Evolutionary conservation across 2,329 filamentous ascomycete genomes (phyloP).

Genomic region (Pestalotiopsis sp.): DNA sequence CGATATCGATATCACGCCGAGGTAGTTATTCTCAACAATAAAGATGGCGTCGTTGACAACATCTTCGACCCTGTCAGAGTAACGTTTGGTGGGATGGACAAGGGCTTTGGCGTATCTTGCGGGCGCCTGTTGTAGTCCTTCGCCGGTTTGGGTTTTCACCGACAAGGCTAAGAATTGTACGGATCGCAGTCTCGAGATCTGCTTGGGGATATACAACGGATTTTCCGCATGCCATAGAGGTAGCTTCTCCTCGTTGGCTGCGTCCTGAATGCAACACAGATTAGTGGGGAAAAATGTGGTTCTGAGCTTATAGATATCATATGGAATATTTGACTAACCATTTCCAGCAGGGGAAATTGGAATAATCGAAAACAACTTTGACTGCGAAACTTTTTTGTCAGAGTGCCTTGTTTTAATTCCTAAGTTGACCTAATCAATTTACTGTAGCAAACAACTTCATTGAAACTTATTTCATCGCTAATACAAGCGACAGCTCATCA

Average conservation of each 20-base stretch:
- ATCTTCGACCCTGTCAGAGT: conserved; percentile 85
- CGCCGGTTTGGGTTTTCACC: conserved; percentile 64
- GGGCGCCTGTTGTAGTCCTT: conserved; percentile 66
- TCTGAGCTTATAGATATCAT: no score
- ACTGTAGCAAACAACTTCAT: no score
- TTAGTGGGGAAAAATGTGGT: no score
- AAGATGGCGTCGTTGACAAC: conserved; percentile 91
- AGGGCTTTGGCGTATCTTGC: conserved; percentile 89
- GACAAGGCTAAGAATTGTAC: conserved; percentile 65
- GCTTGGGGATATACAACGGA: neutral
- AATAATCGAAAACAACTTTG: no score
- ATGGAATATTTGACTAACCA: no score
- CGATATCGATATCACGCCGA: conserved; percentile 92
- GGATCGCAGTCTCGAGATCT: conserved; percentile 15
- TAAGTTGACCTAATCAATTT: no score
- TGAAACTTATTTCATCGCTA: no score
- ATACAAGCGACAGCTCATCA: no score
- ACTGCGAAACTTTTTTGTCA: no score
- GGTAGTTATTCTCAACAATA: conserved; percentile 88
- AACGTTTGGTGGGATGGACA: conserved; percentile 90
- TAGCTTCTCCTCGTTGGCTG: neutral
- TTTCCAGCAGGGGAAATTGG: no score
- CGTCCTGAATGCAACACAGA: no score
- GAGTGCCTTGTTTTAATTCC: no score
- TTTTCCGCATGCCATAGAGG: neutral